phyloP scores from a whole-genome alignment of 306 rosid species.

The Sicyos baderoa region DNA sequence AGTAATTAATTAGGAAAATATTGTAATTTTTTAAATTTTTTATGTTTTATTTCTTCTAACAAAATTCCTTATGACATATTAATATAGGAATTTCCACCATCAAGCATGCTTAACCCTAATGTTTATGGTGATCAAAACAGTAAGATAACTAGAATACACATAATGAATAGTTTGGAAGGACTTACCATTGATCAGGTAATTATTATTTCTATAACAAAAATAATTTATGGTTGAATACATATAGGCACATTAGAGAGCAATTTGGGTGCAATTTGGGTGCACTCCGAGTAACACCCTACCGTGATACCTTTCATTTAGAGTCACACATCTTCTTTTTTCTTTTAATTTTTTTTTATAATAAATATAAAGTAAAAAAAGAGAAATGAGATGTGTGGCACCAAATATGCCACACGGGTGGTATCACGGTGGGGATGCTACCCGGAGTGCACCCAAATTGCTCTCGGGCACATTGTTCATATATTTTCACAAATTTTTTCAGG shows the following conservation, averaged over 20 bases:
- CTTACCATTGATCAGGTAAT: conserved; percentile 48
- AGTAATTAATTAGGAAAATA: conserved; percentile 17
- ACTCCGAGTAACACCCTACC: no score
- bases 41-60: not conserved
- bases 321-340: no score
- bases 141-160: conserved; percentile 39
- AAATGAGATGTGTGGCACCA: not conserved
- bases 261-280: no score
- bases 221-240: no score
- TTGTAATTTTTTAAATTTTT: not conserved
- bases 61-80: not conserved
- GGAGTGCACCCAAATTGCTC: no score
- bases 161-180: conserved; percentile 45
- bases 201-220: no score
- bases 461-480: not conserved
- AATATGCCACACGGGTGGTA: no score
- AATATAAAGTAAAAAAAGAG: no score
- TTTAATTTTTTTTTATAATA: no score
- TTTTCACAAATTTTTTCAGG: conserved; percentile 22
- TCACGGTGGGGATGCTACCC: no score
- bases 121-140: conserved; percentile 64
- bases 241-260: no score
- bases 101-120: conserved; percentile 48
- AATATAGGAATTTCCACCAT: conserved; percentile 58
- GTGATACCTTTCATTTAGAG: no score